Evolutionary conservation across 2,329 filamentous ascomycete genomes (phyloP), one percentile per base, ranked within the genome.

Genomic region (Grosmannia penicillata): DNA sequence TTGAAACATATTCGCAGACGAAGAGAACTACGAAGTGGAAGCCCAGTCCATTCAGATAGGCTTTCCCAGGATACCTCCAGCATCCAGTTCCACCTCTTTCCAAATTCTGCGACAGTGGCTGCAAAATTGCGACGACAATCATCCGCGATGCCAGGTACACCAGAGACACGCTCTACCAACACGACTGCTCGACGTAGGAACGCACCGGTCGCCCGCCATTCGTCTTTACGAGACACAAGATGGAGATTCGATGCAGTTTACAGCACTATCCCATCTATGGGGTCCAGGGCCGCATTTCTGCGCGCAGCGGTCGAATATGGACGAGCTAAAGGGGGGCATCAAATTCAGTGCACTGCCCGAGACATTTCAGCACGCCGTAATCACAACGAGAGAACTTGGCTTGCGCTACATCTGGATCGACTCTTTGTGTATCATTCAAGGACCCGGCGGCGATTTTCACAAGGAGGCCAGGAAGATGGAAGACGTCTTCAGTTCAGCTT

Each of bases 221-320:
- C 30, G 40, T 15, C 11, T 51, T 7, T 27, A 41, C 8, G 14
- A 34, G 22, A 33, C 36, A 5, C 26, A 33, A 1, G 19, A 25
- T 1, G 17, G 4, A 1, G 43, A 47, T 10, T 15, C 8, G 6
- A 15, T 23, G 2, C 18, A 38, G 3, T 47, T 46, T 14, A 18
- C 43, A 3, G 50, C 51, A 3, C 26, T 54, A 8, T 52, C 50
- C 1, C 49, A 54, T 27, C 47, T 37, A 5, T 53, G 52, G 52
- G 50, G 50, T 1, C 9, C 32, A 3, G 25, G 21, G 8, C 43
- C 39, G 15, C 41, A 45, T 2, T 47, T 47, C 18, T 43, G 44
- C 11, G 49, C 48, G 0, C 31, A 23, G 1, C 9, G 8, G 3
- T 15, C 7, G n/a, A 48, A 45, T 7, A 17, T 44, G 1, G 22